Evolutionary conservation across 495 filamentous ascomycete genomes (phyloP).

Genomic region (Cladorrhinum samala): DNA sequence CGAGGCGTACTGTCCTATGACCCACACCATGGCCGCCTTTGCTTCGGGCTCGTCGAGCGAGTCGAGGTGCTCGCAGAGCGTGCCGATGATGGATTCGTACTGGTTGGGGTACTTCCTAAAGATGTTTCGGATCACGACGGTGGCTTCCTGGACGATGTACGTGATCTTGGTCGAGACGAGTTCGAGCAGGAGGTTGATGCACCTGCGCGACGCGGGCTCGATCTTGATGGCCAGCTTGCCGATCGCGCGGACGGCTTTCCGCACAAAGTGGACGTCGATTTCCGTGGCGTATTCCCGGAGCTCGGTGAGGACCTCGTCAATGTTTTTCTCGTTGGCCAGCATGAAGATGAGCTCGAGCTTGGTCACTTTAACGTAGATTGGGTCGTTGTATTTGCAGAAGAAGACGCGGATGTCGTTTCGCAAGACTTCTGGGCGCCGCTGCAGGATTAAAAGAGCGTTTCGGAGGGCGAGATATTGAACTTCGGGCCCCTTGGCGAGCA

Average conservation of each 20-base stretch:
- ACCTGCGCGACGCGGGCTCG: conserved; percentile 81
- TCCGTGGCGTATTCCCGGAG: conserved; percentile 96
- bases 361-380: conserved; percentile 99
- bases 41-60: conserved; percentile 98
- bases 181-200: conserved; percentile 88
- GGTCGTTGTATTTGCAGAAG: conserved; percentile 99
- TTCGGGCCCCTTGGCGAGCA: conserved; percentile 93
- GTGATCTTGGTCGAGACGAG: conserved; percentile 96
- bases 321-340: conserved; percentile 94
- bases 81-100: conserved; percentile 95
- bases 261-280: conserved; percentile 97
- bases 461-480: conserved; percentile 94
- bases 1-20: conserved; percentile 96
- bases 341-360: conserved; percentile 99
- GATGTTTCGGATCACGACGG: conserved; percentile 97
- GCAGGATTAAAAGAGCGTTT: conserved; percentile 90
- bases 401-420: conserved; percentile 97
- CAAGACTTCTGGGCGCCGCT: conserved; percentile 87
- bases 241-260: conserved; percentile 95
- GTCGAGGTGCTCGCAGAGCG: conserved; percentile 93
- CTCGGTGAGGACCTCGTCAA: conserved; percentile 90
- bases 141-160: conserved; percentile 99
- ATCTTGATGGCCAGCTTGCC: conserved; percentile 99
- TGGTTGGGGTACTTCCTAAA: conserved; percentile 98
- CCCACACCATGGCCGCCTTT: conserved; percentile 99